Base-by-base conservation (phyloP, 1,284 basidiomycete genomes). In the Fereydounia khargensis region DNA sequence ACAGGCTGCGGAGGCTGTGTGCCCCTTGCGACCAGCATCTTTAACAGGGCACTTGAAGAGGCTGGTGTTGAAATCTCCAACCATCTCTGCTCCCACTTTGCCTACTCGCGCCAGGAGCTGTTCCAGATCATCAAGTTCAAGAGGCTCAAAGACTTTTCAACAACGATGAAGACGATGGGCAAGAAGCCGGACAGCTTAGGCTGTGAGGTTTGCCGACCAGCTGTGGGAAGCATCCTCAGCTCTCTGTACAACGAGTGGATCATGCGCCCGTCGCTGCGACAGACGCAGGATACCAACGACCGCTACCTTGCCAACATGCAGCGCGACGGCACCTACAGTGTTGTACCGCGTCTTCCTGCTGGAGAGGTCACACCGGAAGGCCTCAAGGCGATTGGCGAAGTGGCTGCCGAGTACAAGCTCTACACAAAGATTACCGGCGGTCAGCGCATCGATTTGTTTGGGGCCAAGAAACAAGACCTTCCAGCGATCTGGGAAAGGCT, bases 301-400 rank as follows among this genome's bases (percentile, higher is more conserved):
- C 78, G 80, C 39, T 87, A 82, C 76, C 76, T 88, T 46, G 86
- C 84, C 19, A 88, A 88, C 68, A 85, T 88, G 37, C 86, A 88
- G 69, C 80, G 86, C 19, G 84, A 87, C 55, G 86, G 83, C 7
- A 82, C 85, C 0, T 88, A 85, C 75, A 85, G 83, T 2, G 85
- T 88, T 47, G 80, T 88, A 14, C 86, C 86, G 14, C 81, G 86
- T 35, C 80, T 88, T 19, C 77, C 84, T 1, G 85, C 81, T 2
- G 85, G 85, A 35, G 85, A 86, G 70, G 80, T 85, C 31, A 85
- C 84, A 0, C 85, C 86, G 2, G 84, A 84, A 7, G 82, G 83
- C 45, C 79, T 88, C 40, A 83, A 84, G 38, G 84, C 80, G 7
- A 81, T 88, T n/a, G 86, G 84, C 0, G 77, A 81, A 51, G 83